These are phyloP conservation scores for Penicillium fimorum DNA, from an alignment of 495 filamentous ascomycete genomes.

Conservation along the genomic window DNA sequence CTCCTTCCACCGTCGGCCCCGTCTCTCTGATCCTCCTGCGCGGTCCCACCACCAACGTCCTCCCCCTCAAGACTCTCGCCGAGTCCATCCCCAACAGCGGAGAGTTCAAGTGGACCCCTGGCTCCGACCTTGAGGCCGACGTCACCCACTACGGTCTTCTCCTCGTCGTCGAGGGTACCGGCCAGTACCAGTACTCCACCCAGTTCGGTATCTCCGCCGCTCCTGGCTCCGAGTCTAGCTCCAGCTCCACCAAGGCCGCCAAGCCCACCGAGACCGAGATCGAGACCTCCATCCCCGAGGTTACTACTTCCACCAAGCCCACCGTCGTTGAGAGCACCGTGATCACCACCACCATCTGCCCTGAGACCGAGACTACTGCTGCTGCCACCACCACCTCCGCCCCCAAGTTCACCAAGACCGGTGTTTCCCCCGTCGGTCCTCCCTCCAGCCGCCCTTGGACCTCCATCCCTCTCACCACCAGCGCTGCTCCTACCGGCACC, in stretches of 20 bases:
- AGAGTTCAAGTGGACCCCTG: slow-evolving; percentile 55
- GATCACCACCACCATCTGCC: slow-evolving; percentile 27
- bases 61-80: slow-evolving; percentile 53
- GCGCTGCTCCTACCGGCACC: slow-evolving; percentile 25
- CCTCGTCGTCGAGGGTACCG: slow-evolving; percentile 60
- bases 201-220: slow-evolving; percentile 66
- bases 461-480: slow-evolving; percentile 19
- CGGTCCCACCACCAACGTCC: slow-evolving; percentile 57
- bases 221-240: slow-evolving; percentile 24
- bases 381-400: slow-evolving; percentile 14
- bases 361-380: slow-evolving; percentile 20
- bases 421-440: slow-evolving; percentile 20
- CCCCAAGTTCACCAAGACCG: slow-evolving; percentile 16
- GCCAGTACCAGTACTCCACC: slow-evolving; percentile 65
- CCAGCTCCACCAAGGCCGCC: slow-evolving; percentile 6
- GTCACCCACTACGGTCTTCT: slow-evolving; percentile 63
- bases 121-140: slow-evolving; percentile 46
- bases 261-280: slow-evolving; percentile 9
- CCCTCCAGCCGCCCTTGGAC: slow-evolving; percentile 16
- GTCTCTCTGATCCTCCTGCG: slow-evolving; percentile 63
- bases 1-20: slow-evolving; percentile 41
- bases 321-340: slow-evolving; percentile 24
- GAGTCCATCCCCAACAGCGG: slow-evolving; percentile 59
- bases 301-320: slow-evolving; percentile 15
- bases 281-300: background rate